These are phyloP conservation scores for Maudiozyma serrabonitensis DNA, from an alignment of 805 yeast species.

Conservation along the genomic window DNA sequence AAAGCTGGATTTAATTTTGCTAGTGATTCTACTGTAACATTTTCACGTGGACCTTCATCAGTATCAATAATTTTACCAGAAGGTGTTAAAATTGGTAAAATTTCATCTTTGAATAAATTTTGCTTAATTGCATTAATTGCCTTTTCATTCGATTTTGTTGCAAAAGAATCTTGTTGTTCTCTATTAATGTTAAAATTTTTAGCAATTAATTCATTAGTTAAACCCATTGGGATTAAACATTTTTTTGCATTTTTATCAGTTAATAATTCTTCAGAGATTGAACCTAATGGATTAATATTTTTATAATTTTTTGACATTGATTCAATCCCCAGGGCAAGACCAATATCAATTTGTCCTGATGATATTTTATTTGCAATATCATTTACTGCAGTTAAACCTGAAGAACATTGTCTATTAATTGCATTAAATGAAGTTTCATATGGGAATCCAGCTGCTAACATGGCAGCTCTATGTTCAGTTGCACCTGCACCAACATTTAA, in stretches of 20 bases:
- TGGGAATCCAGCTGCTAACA: conserved; percentile 85
- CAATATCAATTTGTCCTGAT: conserved; percentile 82
- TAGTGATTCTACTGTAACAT: conserved; percentile 71
- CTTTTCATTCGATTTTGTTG: conserved; percentile 77
- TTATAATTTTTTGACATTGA: conserved; percentile 88
- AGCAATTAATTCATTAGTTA: conserved; percentile 88
- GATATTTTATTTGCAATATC: conserved; percentile 83
- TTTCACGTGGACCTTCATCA: conserved; percentile 86
- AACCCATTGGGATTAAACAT: conserved; percentile 93
- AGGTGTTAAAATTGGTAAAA: conserved; percentile 66
- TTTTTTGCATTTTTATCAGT: conserved; percentile 44
- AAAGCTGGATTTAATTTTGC: conserved; percentile 80
- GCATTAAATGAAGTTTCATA: conserved; percentile 69
- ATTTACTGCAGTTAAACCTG: conserved; percentile 84
- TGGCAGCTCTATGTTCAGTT: conserved; percentile 87
- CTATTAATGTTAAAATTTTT: conserved; percentile 54
- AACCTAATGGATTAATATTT: conserved; percentile 55
- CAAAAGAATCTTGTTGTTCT: conserved; percentile 74
- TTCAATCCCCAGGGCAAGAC: conserved; percentile 89
- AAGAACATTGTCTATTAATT: conserved; percentile 88
- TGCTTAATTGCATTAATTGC: conserved; percentile 64
- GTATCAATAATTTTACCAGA: conserved; percentile 38
- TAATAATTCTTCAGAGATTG: conserved; percentile 42
- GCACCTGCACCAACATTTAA: conserved; percentile 91
- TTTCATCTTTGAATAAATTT: conserved; percentile 82